Evolutionary conservation across 345 rosid genomes (phyloP).

Genomic region (Eucalyptus camaldulensis): DNA sequence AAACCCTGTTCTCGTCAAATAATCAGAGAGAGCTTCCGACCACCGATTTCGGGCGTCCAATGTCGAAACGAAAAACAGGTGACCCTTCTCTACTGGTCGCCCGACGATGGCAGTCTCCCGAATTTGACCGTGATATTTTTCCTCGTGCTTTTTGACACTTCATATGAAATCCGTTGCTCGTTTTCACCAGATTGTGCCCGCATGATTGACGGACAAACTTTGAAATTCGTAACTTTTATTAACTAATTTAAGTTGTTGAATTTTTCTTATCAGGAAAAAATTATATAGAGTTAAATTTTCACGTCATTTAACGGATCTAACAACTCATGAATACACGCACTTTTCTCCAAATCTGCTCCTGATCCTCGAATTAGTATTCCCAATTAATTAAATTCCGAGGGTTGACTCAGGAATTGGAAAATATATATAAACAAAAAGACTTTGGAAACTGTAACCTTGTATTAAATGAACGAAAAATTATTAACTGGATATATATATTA

Average conservation of each 20-base stretch:
- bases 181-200: not conserved
- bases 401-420: not conserved
- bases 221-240: not conserved
- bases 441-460: not conserved
- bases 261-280: not conserved
- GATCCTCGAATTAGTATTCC: not conserved
- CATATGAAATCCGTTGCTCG: not conserved
- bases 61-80: not conserved
- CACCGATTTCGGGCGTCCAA: not conserved
- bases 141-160: not conserved
- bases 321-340: not conserved
- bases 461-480: not conserved
- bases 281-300: not conserved
- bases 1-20: not conserved
- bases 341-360: fast-evolving
- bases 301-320: fast-evolving
- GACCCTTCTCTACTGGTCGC: not conserved
- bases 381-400: not conserved
- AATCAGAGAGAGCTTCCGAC: not conserved
- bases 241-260: not conserved
- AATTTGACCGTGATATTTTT: not conserved
- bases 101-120: not conserved
- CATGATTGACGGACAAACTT: not conserved
- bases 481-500: not conserved
- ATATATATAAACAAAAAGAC: not conserved